Conservation (phyloP, 352 stramenopile genomes). For the Phytophthora niederhauseri region DNA sequence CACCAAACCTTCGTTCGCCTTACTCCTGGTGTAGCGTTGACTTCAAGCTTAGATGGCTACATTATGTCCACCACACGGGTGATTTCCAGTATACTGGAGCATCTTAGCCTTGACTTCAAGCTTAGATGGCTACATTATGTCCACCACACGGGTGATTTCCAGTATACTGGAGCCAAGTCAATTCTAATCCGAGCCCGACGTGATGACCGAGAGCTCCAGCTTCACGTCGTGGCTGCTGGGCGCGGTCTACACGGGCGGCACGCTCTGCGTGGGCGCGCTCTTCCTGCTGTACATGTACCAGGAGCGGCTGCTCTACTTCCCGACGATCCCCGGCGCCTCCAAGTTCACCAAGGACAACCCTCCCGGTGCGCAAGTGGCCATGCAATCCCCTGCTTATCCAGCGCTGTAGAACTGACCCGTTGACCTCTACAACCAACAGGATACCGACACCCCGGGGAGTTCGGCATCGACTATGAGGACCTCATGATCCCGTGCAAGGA, state of each 20-base stretch:
- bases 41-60: constrained; percentile 3
- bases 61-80: background rate
- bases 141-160: background rate
- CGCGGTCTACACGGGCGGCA: constrained; percentile 61
- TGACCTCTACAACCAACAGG: constrained; percentile 34
- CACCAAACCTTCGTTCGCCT: background rate
- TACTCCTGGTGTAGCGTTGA: background rate
- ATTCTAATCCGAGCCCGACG: background rate
- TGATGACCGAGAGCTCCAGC: constrained; percentile 54
- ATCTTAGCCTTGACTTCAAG: too few relatives aligned
- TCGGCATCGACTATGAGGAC: constrained; percentile 91
- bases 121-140: constrained; percentile 4
- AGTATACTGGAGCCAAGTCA: background rate
- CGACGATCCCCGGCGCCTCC: constrained; percentile 72
- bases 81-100: constrained; percentile 1
- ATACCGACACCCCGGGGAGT: constrained; percentile 89
- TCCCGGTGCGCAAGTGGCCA: constrained; percentile 38
- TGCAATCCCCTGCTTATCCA: background rate
- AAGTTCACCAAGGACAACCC: constrained; percentile 88
- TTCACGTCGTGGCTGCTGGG: constrained; percentile 67
- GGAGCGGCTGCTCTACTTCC: constrained; percentile 86
- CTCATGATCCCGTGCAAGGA: constrained; percentile 87
- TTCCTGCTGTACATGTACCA: constrained; percentile 85
- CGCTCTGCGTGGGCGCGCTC: constrained; percentile 62
- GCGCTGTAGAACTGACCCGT: constrained; percentile 4